Percentiles rank a stretch among this genome's conserved stretches.
Evolutionary conservation across 148 eudicot genomes (phyloP).

Genomic region (Silene uniflora): DNA sequence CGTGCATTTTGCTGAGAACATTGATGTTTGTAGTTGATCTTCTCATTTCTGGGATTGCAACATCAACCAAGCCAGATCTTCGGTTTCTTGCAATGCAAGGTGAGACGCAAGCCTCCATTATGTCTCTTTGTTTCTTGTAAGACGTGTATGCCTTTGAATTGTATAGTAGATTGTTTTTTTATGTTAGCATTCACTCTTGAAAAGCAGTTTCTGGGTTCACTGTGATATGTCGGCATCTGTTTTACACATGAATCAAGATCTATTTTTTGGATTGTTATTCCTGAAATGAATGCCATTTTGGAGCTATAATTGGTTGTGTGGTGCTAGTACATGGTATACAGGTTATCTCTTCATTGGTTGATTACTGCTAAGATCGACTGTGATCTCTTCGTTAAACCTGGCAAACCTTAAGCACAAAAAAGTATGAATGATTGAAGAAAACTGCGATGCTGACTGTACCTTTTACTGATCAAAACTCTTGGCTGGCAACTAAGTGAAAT

Average conservation of each 20-base stretch:
- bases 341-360: no score
- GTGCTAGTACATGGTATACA: background rate
- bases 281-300: background rate
- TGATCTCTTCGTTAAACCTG: no score
- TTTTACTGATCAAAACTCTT: no score
- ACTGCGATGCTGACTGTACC: background rate
- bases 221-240: background rate
- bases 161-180: background rate
- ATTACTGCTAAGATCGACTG: no score
- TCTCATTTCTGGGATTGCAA: constrained; percentile 37
- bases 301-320: background rate
- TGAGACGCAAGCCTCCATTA: constrained; percentile 21
- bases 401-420: background rate
- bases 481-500: background rate
- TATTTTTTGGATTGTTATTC: background rate
- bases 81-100: constrained; percentile 80
- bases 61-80: constrained; percentile 53
- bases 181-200: background rate
- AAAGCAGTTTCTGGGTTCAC: background rate
- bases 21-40: constrained; percentile 30
- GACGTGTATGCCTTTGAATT: background rate
- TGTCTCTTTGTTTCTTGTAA: background rate
- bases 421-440: background rate
- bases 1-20: constrained; percentile 8
- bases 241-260: background rate